Conservation (phyloP, 495 filamentous ascomycete genomes). For the Tuber indicum region DNA sequence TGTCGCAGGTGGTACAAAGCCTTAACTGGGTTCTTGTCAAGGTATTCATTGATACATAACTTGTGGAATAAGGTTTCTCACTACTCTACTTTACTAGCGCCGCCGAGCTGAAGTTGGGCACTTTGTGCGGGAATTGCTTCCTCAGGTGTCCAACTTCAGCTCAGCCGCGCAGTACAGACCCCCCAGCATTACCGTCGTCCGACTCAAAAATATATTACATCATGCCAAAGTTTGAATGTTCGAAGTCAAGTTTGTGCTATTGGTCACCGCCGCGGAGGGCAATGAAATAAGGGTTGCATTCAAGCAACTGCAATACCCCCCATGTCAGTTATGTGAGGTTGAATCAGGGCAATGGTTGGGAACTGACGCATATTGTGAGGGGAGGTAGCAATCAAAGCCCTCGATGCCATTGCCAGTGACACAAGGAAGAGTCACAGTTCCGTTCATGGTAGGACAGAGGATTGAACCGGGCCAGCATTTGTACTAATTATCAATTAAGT, state of each 20-base stretch:
- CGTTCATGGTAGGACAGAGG: neutral
- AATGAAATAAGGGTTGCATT: neutral
- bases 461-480: neutral
- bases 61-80: neutral
- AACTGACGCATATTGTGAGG: neutral
- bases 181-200: neutral
- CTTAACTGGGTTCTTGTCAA: neutral
- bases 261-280: neutral
- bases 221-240: neutral
- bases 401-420: neutral
- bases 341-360: neutral
- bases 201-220: neutral
- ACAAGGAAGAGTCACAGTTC: neutral
- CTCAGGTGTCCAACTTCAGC: neutral
- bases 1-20: neutral
- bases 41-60: neutral
- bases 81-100: neutral
- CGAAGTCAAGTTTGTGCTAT: neutral
- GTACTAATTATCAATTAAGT: neutral
- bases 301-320: neutral
- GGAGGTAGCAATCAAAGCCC: neutral
- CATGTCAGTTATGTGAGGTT: neutral
- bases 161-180: neutral
- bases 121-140: neutral
- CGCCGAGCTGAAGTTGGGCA: neutral